Evolutionary conservation across 495 filamentous ascomycete genomes (phyloP).

Genomic region (Aspergillus homomorphus): DNA sequence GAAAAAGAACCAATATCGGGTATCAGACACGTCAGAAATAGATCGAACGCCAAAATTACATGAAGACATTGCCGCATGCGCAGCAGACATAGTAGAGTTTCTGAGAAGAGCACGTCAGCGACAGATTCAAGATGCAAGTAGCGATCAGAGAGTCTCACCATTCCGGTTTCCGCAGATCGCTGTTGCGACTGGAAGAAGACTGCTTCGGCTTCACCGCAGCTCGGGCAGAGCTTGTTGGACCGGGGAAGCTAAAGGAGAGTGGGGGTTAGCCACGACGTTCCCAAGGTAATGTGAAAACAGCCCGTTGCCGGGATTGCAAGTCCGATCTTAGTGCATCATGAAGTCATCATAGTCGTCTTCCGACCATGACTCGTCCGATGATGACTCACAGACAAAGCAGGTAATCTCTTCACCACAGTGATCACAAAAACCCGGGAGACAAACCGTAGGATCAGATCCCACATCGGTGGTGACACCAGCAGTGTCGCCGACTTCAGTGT

Average conservation of each 20-base stretch:
- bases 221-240: conserved; percentile 75
- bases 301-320: conserved; percentile 9
- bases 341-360: conserved; percentile 17
- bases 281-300: conserved; percentile 10
- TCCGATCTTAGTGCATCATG: conserved; percentile 10
- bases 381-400: conserved; percentile 45
- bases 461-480: conserved; percentile 97
- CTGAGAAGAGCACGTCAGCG: conserved; percentile 42
- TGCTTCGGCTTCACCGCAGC: conserved; percentile 78
- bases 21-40: conserved; percentile 32
- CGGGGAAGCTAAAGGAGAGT: conserved; percentile 70
- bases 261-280: conserved; percentile 47
- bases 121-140: background rate
- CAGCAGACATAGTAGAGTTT: conserved; percentile 98
- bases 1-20: conserved; percentile 27
- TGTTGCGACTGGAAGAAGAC: conserved; percentile 99
- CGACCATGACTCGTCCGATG: conserved; percentile 14
- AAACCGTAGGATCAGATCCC: conserved; percentile 93
- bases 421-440: conserved; percentile 58
- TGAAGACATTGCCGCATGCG: conserved; percentile 83
- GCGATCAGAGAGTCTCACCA: conserved; percentile 60
- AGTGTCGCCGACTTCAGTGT: conserved; percentile 86
- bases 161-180: conserved; percentile 92
- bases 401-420: conserved; percentile 50
- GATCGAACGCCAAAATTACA: conserved; percentile 36